Conservation (phyloP, 768 basidiomycete genomes). For the Phylloporus arenicola region DNA sequence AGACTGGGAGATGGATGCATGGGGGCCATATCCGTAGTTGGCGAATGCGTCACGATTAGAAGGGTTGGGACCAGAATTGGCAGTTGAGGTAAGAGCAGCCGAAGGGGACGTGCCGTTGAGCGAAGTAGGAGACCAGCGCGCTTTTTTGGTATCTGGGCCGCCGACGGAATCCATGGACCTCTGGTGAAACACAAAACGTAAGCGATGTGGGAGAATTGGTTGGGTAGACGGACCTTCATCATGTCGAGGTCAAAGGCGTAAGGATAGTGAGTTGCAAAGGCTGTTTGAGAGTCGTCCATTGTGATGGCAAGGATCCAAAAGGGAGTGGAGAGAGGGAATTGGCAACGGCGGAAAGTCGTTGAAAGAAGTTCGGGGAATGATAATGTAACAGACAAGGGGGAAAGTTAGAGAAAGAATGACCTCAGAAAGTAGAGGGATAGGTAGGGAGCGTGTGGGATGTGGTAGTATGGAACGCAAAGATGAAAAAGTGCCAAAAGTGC, state of each 20-base stretch:
- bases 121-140: conserved; percentile 78
- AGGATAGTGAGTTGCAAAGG: conserved; percentile 64
- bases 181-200: conserved; percentile 34
- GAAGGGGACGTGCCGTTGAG: conserved; percentile 32
- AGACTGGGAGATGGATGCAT: conserved; percentile 57
- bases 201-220: background rate
- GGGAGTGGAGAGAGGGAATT: conserved; percentile 41
- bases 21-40: conserved; percentile 83
- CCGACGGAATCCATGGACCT: conserved; percentile 81
- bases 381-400: conserved; percentile 45
- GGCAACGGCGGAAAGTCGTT: conserved; percentile 46
- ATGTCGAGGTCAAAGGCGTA: conserved; percentile 84
- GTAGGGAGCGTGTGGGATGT: conserved; percentile 43
- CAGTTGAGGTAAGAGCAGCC: conserved; percentile 33
- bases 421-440: conserved; percentile 29
- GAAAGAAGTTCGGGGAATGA: conserved; percentile 32
- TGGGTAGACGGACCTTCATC: conserved; percentile 66
- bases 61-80: conserved; percentile 33
- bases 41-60: conserved; percentile 67
- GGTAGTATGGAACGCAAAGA: conserved; percentile 25
- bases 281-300: conserved; percentile 75
- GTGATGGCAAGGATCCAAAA: conserved; percentile 23
- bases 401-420: conserved; percentile 53
- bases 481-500: conserved; percentile 26
- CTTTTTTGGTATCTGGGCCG: conserved; percentile 84